Percentiles rank a stretch among this genome's conserved stretches.
These are phyloP conservation scores for Xylariaceae sp. DNA, from an alignment of 2,329 filamentous ascomycete genomes.

Conservation along the genomic window DNA sequence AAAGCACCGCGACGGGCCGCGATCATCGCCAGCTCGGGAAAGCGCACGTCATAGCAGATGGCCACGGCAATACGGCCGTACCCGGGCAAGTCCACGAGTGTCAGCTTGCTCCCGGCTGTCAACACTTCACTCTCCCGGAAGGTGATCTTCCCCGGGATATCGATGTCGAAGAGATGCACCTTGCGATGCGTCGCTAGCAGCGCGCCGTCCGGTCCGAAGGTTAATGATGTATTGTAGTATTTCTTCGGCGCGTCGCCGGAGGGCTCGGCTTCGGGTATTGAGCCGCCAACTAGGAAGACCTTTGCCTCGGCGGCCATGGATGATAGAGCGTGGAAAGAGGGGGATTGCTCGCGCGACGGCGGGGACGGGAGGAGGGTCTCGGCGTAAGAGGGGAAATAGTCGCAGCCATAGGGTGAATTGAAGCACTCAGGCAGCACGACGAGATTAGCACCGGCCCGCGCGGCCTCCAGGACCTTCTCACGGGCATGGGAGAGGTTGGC, in stretches of 20 bases:
- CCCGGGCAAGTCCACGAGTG: conserved; percentile 77
- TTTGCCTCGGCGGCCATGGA: conserved; percentile 71
- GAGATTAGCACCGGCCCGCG: conserved; percentile 68
- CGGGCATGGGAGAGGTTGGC: conserved; percentile 78
- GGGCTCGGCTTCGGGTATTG: conserved; percentile 73
- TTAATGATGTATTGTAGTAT: conserved; percentile 87
- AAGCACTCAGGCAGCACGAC: conserved; percentile 97
- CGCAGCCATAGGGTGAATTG: conserved; percentile 91
- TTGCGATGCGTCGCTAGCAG: conserved; percentile 88
- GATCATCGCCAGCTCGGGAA: conserved; percentile 87
- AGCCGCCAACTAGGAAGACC: conserved; percentile 82
- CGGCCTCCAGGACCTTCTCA: conserved; percentile 75
- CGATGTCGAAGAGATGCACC: conserved; percentile 94
- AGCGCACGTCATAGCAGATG: conserved; percentile 97
- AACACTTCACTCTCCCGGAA: conserved; percentile 91
- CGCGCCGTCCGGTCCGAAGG: conserved; percentile 72
- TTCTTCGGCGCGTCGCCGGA: conserved; percentile 38
- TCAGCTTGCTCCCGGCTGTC: conserved; percentile 76
- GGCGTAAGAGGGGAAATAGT: conserved; percentile 87
- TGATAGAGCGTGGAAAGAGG: conserved; percentile 79
- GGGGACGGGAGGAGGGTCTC: conserved; percentile 78
- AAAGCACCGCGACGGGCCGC: conserved; percentile 84
- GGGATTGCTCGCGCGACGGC: conserved; percentile 62
- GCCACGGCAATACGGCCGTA: conserved; percentile 84
- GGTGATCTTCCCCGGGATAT: conserved; percentile 89